These are phyloP conservation scores for Claviceps monticola DNA, from an alignment of 2,329 filamentous ascomycete species.

Conservation along the genomic window DNA sequence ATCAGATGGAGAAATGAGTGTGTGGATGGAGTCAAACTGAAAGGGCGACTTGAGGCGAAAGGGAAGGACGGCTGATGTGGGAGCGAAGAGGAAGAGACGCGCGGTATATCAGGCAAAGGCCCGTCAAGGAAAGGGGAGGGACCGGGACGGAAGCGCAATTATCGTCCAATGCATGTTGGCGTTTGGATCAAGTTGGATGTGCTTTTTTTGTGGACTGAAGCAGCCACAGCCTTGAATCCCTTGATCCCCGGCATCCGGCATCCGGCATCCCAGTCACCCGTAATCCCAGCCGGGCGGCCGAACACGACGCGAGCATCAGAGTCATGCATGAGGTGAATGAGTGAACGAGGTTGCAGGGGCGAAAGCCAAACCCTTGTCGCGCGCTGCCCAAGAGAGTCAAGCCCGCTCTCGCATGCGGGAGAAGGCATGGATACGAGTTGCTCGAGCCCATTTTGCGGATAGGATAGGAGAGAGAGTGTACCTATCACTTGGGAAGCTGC, in stretches of 20 bases:
- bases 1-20: conserved; percentile 18
- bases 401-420: no score
- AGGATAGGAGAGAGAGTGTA: no score
- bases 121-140: conserved; percentile 4
- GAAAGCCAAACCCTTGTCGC: background rate
- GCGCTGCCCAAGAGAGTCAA: background rate
- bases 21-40: conserved; percentile 6
- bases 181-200: background rate
- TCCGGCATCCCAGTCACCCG: background rate
- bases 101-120: conserved; percentile 8
- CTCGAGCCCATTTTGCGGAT: no score
- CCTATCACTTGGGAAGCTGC: background rate
- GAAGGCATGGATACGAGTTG: no score
- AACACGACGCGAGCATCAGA: background rate
- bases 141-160: background rate
- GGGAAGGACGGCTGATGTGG: background rate
- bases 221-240: background rate
- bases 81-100: conserved; percentile 7
- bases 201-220: background rate
- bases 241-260: background rate
- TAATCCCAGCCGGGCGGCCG: background rate
- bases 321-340: background rate
- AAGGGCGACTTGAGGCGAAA: conserved; percentile 2
- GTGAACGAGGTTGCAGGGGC: background rate
- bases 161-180: background rate